These are phyloP conservation scores for Metarhizium brunneum DNA, from an alignment of 2,329 filamentous ascomycete species.

Conservation along the genomic window DNA sequence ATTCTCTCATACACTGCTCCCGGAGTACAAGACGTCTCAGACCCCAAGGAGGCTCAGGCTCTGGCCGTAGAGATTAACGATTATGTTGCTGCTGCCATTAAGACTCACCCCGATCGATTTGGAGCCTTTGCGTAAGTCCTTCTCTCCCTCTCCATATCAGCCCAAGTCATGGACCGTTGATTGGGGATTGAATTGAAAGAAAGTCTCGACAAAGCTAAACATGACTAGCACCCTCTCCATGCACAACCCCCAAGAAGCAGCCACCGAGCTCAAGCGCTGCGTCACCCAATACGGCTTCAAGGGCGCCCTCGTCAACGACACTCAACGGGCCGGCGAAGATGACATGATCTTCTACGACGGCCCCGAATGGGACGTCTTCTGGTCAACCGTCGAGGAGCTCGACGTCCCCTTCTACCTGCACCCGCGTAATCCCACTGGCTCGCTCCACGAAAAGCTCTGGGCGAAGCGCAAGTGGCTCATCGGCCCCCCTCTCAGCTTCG, in stretches of 20 bases:
- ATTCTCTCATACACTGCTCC: slow-evolving; percentile 40
- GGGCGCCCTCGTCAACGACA: slow-evolving; percentile 53
- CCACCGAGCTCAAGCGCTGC: slow-evolving; percentile 40
- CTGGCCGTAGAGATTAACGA: slow-evolving; percentile 34
- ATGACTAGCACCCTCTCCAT: slow-evolving; percentile 33
- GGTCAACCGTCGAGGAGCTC: slow-evolving; percentile 46
- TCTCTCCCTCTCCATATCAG: not conserved
- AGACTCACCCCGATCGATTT: slow-evolving; percentile 28
- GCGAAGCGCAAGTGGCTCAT: slow-evolving; percentile 49
- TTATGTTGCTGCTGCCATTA: slow-evolving; percentile 28
- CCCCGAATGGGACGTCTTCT: slow-evolving; percentile 52
- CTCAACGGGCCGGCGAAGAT: slow-evolving; percentile 46
- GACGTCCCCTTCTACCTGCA: slow-evolving; percentile 58
- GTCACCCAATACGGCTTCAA: slow-evolving; percentile 52
- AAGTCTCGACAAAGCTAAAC: not conserved
- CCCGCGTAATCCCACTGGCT: slow-evolving; percentile 47
- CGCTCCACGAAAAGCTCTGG: slow-evolving; percentile 48
- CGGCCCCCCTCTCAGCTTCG: slow-evolving; percentile 49
- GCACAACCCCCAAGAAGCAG: slow-evolving; percentile 43
- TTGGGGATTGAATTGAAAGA: too few species aligned
- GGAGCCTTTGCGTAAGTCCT: slow-evolving; percentile 35
- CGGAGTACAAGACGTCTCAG: slow-evolving; percentile 36
- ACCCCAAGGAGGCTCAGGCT: slow-evolving; percentile 29
- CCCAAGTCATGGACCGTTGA: not conserved
- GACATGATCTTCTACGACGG: slow-evolving; percentile 57